phyloP scores from a whole-genome alignment of 208 protist genomes.

The Trypanosoma scelopori region DNA sequence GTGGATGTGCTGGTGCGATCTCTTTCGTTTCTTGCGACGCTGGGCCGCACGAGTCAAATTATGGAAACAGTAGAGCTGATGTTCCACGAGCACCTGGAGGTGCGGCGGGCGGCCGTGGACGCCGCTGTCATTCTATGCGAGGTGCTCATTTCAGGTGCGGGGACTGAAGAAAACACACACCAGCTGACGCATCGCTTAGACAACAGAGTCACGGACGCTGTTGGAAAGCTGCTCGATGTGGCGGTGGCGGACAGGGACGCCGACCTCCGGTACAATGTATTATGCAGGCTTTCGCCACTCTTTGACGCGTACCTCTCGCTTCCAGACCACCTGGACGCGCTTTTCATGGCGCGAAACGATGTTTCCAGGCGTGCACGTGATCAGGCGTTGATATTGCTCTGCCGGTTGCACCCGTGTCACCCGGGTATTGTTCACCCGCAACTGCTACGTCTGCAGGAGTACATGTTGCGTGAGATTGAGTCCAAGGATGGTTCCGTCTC shows the following conservation, averaged over 20 bases:
- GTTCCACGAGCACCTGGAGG: conserved; percentile 69
- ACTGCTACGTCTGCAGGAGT: conserved; percentile 71
- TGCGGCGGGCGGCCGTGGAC: conserved; percentile 56
- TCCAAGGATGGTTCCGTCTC: conserved; percentile 77
- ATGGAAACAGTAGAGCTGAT: conserved; percentile 68
- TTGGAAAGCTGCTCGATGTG: conserved; percentile 80
- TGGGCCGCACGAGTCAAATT: conserved; percentile 71
- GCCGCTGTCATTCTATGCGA: conserved; percentile 71
- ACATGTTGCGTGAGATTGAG: conserved; percentile 83
- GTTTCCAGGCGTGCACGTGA: conserved; percentile 50
- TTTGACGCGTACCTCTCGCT: conserved; percentile 82
- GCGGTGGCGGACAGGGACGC: conserved; percentile 74
- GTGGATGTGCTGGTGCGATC: conserved; percentile 66
- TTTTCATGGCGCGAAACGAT: conserved; percentile 87
- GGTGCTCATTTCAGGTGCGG: conserved; percentile 41
- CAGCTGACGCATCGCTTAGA: conserved; percentile 31
- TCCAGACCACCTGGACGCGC: conserved; percentile 74
- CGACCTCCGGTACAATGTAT: conserved; percentile 59
- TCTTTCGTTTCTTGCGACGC: conserved; percentile 65
- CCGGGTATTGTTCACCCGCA: conserved; percentile 70
- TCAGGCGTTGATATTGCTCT: conserved; percentile 70
- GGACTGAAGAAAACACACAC: background rate
- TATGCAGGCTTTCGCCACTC: conserved; percentile 52
- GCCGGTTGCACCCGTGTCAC: conserved; percentile 68
- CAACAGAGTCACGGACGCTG: conserved; percentile 56